Base-by-base conservation (phyloP, 2,329 filamentous ascomycete species). In the Hypoxylon sp. region DNA sequence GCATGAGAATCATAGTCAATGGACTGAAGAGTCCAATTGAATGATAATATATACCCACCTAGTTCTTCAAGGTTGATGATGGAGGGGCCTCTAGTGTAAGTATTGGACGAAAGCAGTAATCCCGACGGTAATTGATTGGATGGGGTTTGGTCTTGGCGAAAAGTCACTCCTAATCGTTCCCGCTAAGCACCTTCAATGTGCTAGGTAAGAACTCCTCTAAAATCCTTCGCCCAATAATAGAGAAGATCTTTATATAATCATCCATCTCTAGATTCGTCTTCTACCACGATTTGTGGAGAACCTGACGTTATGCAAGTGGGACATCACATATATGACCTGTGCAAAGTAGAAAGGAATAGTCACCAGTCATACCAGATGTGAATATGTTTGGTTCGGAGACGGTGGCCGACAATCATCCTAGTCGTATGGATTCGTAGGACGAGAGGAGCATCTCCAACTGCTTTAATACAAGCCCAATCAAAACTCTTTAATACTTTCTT, bases 71-170 rank as follows among this genome's bases (percentile, higher is more conserved):
- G 17, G 19, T 19, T 44, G 39, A 44, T 22, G 17, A 19, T 44
- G 39, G 39, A 19, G 39, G 39, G 39, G 39, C 2, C 17, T 22
- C 9, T 11, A 19, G 29, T 13, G n/a, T 17, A 39, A 39, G 10
- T 9, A 44, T 17, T 26, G 17, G 29, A 47, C 54, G n/a, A 57
- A 57, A 57, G 14, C n/a, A 19, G 54, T 19, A 57, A 57, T 47
- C 44, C 42, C 17, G 54, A 48, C 10, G 3, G 3, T 14, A 9
- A 33, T 37, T 57, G 54, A 57, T 57, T 57, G 54, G 54, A 57
- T 24, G n/a, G n/a, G 29, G 29, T 48, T 48, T 2, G 24, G 48
- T 37, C 54, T 57, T 57, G 54, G 54, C 54, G 22, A 35, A 31
- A 33, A 22, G 10, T 2, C 3, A 35, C 8, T 42, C 13, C 24